phyloP scores from a whole-genome alignment of 768 basidiomycete genomes.

The Xerocomellus chrysenteron region DNA sequence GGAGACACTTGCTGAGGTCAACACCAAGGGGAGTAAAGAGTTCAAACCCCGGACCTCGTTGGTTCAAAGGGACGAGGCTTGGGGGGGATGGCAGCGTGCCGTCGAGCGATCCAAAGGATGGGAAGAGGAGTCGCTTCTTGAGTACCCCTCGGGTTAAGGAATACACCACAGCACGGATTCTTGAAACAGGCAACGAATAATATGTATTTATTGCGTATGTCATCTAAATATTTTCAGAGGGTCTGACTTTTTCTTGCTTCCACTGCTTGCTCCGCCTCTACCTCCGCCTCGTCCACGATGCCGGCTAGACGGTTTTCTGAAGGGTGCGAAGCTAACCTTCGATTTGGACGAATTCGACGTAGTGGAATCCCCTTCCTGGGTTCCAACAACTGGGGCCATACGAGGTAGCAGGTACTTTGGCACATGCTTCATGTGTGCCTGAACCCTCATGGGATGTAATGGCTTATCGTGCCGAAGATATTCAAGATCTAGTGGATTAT shows the following conservation, averaged over 20 bases:
- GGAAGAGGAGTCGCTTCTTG: constrained; percentile 52
- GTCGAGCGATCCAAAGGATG: constrained; percentile 82
- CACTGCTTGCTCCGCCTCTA: constrained; percentile 30
- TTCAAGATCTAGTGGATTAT: constrained; percentile 91
- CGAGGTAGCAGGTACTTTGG: constrained; percentile 90
- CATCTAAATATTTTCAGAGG: constrained; percentile 75
- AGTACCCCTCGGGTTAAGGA: constrained; percentile 1
- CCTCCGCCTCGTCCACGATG: constrained; percentile 55
- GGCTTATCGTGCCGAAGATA: constrained; percentile 94
- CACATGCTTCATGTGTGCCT: constrained; percentile 94
- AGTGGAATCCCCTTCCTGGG: constrained; percentile 27
- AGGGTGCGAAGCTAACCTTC: constrained; percentile 65
- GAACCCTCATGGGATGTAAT: constrained; percentile 84
- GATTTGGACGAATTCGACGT: constrained; percentile 15
- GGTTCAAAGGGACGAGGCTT: constrained; percentile 58
- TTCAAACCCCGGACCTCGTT: constrained; percentile 63
- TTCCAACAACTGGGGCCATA: constrained; percentile 48
- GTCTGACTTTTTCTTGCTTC: constrained; percentile 71
- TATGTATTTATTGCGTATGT: not conserved
- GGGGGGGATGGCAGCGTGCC: constrained; percentile 85
- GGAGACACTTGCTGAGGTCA: constrained; percentile 81
- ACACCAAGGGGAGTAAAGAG: constrained; percentile 72
- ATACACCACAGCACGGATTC: not conserved
- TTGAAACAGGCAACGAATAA: not conserved
- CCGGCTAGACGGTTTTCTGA: constrained; percentile 53